phyloP scores from a whole-genome alignment of 2,329 filamentous ascomycete genomes.

The Coniochaeta sp. region DNA sequence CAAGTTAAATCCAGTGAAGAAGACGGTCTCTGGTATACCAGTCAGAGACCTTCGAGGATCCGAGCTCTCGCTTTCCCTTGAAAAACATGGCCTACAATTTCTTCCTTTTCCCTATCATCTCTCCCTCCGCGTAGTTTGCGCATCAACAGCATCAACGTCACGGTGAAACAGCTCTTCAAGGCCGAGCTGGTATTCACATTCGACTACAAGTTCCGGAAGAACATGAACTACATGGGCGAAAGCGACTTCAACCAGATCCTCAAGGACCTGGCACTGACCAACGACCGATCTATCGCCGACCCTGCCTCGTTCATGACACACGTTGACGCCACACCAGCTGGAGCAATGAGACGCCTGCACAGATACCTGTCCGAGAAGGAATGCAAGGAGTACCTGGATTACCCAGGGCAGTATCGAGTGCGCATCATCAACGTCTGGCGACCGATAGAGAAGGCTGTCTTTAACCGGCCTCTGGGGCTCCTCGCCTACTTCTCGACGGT shows the following conservation, averaged over 20 bases:
- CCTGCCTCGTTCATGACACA: constrained; percentile 2
- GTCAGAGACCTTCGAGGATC: constrained; percentile 2
- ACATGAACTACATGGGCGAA: constrained; percentile 4
- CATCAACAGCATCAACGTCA: not conserved
- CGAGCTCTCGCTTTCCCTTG: not conserved
- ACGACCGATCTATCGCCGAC: constrained; percentile 2
- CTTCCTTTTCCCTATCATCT: not conserved
- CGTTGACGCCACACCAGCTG: not conserved
- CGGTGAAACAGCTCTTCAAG: constrained; percentile 1
- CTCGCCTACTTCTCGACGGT: not conserved
- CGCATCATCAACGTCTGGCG: constrained; percentile 9
- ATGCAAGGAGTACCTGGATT: not conserved
- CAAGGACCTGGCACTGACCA: constrained; percentile 1
- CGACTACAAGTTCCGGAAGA: constrained; percentile 4
- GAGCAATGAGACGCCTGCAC: not conserved
- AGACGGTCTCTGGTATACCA: not conserved
- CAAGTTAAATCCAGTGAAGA: not conserved
- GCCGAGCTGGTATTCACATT: constrained; percentile 1
- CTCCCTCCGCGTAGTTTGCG: not conserved
- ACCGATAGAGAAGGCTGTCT: constrained; percentile 5
- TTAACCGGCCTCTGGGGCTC: constrained; percentile 5
- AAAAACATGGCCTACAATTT: not conserved
- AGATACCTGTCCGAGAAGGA: not conserved
- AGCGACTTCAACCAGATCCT: constrained; percentile 4
- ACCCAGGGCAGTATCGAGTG: constrained; percentile 3